Evolutionary conservation across 495 filamentous ascomycete genomes (phyloP), one percentile per base, ranked within the genome.

Genomic region (Penicillium canariense): DNA sequence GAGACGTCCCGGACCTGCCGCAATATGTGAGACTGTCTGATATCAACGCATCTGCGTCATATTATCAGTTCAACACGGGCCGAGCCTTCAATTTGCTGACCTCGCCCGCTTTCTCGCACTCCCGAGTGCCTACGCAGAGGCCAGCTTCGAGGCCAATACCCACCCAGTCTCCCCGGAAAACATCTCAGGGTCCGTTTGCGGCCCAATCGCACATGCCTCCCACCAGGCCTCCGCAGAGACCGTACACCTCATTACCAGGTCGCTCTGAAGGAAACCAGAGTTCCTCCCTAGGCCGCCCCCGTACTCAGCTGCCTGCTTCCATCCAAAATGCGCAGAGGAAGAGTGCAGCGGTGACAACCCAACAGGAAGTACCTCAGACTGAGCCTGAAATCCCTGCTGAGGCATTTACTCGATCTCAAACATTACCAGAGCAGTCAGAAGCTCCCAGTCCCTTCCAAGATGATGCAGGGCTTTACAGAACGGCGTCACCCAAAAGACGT

Each of bases 11-110:
- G 27, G 30, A 14, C 6, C 49, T 30, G 27, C 53, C 42, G 36
- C 53, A 55, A 42, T 50, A 44, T 30, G 40, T 28, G 30, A 34
- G 25, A 17, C 47, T 39, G 5, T 25, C 39, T 39, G 28, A 12
- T 20, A 26, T 31, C 7, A 46, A 14, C 27, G 14, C 18, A 2
- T 9, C 46, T 12, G 31, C 11, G 34, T 30, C 35, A 3, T 31
- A 18, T 14, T 52, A 43, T 42, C 27, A 27, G 36, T 15, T 36
- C 15, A 43, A 52, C 30, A 17, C 34, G 9, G 25, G 17, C 1
- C 32, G 20, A 23, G 4, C 32, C 11, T 26, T 15, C n/a, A 18
- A 12, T 28, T 22, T 5, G 17, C 22, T 23, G 25, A 18, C n/a
- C n/a, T n/a, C 48, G 20, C 32, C 34, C 9, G 25, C n/a, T n/a